phyloP scores from a whole-genome alignment of 1,284 basidiomycete genomes.

The Thecaphora thlaspeos region DNA sequence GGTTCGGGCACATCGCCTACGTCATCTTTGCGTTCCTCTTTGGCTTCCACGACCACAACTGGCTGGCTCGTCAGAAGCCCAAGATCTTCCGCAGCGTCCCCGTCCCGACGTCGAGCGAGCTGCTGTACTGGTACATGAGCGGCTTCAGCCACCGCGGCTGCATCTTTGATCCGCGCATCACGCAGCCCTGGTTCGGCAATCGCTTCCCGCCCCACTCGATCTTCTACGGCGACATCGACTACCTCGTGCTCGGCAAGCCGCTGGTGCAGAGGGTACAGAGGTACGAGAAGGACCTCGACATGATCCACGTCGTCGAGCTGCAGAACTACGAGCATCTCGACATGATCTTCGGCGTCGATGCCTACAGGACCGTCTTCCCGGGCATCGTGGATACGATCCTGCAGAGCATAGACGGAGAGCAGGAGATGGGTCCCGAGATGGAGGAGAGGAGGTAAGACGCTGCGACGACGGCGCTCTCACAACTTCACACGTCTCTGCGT shows the following conservation, averaged over 20 bases:
- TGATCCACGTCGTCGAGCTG: constrained; percentile 55
- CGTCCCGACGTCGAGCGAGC: constrained; percentile 49
- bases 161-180: constrained; percentile 54
- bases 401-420: constrained; percentile 41
- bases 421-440: constrained; percentile 26
- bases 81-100: constrained; percentile 55
- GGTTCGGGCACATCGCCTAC: constrained; percentile 55
- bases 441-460: no score
- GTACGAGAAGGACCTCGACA: constrained; percentile 52
- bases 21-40: constrained; percentile 55
- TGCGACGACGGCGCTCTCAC: no score
- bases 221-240: constrained; percentile 53
- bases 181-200: constrained; percentile 52
- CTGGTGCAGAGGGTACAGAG: constrained; percentile 46
- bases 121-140: constrained; percentile 57
- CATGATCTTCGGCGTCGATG: constrained; percentile 53
- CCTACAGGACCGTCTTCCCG: constrained; percentile 50
- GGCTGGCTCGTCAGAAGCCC: constrained; percentile 53
- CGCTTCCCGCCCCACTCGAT: constrained; percentile 55
- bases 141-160: constrained; percentile 54
- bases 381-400: constrained; percentile 54
- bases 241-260: constrained; percentile 55
- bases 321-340: constrained; percentile 56
- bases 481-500: no score
- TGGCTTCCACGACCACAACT: constrained; percentile 56